Percentiles rank a stretch among this genome's conserved stretches.
These are phyloP conservation scores for Hypoxylon fuscum DNA, from an alignment of 495 filamentous ascomycete genomes.

Conservation along the genomic window DNA sequence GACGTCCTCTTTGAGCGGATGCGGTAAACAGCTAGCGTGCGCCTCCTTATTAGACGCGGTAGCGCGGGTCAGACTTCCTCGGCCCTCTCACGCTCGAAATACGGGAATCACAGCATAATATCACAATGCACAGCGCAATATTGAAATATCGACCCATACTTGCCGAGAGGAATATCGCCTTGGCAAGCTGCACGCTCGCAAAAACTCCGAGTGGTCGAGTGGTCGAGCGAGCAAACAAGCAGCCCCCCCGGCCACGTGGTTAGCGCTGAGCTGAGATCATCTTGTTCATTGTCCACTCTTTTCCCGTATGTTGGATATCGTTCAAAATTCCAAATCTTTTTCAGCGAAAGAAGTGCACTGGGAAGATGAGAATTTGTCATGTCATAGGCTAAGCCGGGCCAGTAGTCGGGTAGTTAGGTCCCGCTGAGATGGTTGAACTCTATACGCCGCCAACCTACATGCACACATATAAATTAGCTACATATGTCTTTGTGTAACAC, in stretches of 20 bases:
- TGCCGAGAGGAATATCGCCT: background rate
- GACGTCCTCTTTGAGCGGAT: no score
- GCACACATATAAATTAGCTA: no score
- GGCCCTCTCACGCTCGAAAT: background rate
- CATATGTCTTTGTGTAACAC: no score
- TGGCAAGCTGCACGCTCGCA: background rate
- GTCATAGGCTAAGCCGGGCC: no score
- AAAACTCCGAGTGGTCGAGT: background rate
- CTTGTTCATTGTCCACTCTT: no score
- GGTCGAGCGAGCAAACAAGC: background rate
- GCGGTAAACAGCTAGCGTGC: no score
- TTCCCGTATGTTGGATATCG: background rate
- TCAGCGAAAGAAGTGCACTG: no score
- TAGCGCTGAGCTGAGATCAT: slow-evolving; percentile 15
- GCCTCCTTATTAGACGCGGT: background rate
- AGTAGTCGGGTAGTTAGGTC: no score
- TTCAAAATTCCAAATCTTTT: slow-evolving; percentile 6
- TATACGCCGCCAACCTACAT: no score
- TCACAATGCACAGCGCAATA: background rate
- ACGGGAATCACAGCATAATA: background rate
- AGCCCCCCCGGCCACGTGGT: background rate
- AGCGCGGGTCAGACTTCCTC: background rate
- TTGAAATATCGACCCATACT: background rate
- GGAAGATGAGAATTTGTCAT: no score
- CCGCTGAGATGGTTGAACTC: no score